phyloP scores from a whole-genome alignment of 352 stramenopile genomes.

The Phytophthora palmivora region DNA sequence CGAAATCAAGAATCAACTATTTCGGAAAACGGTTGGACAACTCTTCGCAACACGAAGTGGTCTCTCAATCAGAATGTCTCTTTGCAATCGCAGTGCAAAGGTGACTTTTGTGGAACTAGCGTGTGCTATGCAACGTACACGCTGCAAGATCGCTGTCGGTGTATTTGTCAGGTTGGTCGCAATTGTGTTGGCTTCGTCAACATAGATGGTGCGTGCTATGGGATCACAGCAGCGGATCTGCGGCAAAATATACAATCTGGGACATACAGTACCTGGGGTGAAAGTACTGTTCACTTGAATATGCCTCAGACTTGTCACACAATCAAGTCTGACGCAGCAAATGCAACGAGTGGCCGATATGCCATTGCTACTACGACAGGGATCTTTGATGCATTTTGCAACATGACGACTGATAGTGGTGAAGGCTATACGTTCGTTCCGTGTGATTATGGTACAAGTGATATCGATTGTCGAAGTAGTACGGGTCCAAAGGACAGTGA shows the following conservation, averaged over 20 bases:
- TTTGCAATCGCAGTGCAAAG: constrained; percentile 40
- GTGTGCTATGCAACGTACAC: constrained; percentile 42
- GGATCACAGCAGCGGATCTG: constrained; percentile 43
- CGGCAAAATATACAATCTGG: constrained; percentile 44
- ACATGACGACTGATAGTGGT: constrained; percentile 55
- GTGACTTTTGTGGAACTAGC: constrained; percentile 31
- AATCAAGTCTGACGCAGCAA: constrained; percentile 51
- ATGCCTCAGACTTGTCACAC: constrained; percentile 56
- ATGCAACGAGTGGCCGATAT: constrained; percentile 44
- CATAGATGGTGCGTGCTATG: constrained; percentile 48
- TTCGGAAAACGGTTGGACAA: constrained; percentile 53
- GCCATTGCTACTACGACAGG: constrained; percentile 52
- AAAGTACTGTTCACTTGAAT: constrained; percentile 53
- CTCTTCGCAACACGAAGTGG: constrained; percentile 48
- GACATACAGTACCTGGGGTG: constrained; percentile 38
- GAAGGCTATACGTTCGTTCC: constrained; percentile 67
- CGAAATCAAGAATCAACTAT: constrained; percentile 31
- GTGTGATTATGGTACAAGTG: constrained; percentile 45
- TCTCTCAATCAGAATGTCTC: constrained; percentile 35
- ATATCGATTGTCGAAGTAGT: constrained; percentile 40
- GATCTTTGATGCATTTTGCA: constrained; percentile 55
- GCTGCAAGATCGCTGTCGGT: constrained; percentile 52
- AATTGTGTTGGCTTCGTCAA: constrained; percentile 54
- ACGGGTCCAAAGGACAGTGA: constrained; percentile 48
- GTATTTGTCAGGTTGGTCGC: constrained; percentile 40